Evolutionary conservation across 2,329 filamentous ascomycete genomes (phyloP).

Genomic region (Colletotrichum cuscutae): DNA sequence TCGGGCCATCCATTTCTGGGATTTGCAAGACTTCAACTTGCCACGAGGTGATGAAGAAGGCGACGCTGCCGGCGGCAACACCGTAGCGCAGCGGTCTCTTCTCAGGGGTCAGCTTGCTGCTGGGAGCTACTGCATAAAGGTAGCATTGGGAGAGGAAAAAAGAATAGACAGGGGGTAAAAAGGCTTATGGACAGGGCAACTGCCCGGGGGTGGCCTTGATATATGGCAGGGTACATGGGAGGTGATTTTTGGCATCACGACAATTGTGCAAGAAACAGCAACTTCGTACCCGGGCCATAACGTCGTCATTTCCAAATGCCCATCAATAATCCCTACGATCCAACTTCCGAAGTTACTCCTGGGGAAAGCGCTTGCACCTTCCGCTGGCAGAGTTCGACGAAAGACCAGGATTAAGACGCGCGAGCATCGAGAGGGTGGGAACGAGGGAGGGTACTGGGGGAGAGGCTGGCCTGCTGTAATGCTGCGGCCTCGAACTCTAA

Average conservation of each 20-base stretch:
- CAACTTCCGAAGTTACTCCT: constrained; percentile 31
- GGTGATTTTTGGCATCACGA: neutral
- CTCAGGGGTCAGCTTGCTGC: constrained; percentile 4
- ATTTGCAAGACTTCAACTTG: neutral
- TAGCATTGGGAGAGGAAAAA: neutral
- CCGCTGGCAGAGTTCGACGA: constrained; percentile 3
- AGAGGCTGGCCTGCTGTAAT: constrained; percentile 2
- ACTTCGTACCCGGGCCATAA: constrained; percentile 8
- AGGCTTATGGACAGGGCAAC: neutral
- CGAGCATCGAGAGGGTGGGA: neutral
- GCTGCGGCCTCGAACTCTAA: constrained; percentile 31
- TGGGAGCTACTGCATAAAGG: constrained; percentile 15
- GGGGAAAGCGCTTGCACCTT: constrained; percentile 29
- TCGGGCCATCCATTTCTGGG: neutral
- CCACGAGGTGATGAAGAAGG: constrained; percentile 26
- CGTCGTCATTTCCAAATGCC: constrained; percentile 16
- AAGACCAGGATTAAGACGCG: neutral
- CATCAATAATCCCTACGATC: constrained; percentile 14
- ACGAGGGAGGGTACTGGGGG: neutral
- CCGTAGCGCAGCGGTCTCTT: neutral
- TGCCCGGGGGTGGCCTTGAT: neutral
- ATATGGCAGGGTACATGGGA: constrained; percentile 13
- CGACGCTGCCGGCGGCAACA: constrained; percentile 27
- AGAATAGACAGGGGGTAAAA: neutral
- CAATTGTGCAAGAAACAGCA: neutral